Base-by-base conservation (phyloP, 2,329 filamentous ascomycete species). In the Exophiala spinifera region DNA sequence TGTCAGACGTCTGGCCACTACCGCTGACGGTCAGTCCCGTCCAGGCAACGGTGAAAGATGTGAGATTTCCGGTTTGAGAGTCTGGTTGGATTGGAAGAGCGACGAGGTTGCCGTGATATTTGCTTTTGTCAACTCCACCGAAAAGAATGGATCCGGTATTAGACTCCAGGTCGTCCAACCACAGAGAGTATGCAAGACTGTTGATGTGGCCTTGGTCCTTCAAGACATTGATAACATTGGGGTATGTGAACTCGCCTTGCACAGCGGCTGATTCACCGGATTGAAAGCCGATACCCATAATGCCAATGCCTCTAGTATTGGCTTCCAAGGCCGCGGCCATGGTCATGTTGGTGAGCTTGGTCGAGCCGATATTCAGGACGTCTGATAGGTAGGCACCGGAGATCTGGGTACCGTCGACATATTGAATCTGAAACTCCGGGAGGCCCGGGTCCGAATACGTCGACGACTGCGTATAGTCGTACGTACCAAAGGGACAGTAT, bases 111-210 rank as follows among this genome's bases (percentile, higher is more conserved):
- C 87, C 88, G 0, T 76, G 67, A 70, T 84, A 94, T 67, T 91
- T 91, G 55, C 79, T 80, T 0, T 82, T 88, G 67, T 92, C 88
- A 55, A 91, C 83, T n/a, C 87, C 89, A 36, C 89, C 89, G 62
- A 92, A 94, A 1, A 92, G 74, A 56, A 92, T 85, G 62, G 75
- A 86, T 33, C 89, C 89, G 1, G 79, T 84, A 56, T 78, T 84
- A 0, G 87, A 77, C 49, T 81, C 76, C 25, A 74, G 65, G 65
- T 79, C 74, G 61, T 79, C 76, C 50, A 75, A 48, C 66, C 66
- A 70, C 23, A 70, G 53, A 23, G 64, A 61, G 49, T 64, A 64
- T 42, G 62, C 63, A 8, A 81, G 67, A 50, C 83, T 79, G 61
- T 83, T 82, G 48, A 69, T 70, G 28, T 61, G 51, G 14, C 65